Evolutionary conservation across 805 yeast genomes (phyloP), one percentile per base, ranked within the genome.

Genomic region (Metschnikowia baotianmanensis): DNA sequence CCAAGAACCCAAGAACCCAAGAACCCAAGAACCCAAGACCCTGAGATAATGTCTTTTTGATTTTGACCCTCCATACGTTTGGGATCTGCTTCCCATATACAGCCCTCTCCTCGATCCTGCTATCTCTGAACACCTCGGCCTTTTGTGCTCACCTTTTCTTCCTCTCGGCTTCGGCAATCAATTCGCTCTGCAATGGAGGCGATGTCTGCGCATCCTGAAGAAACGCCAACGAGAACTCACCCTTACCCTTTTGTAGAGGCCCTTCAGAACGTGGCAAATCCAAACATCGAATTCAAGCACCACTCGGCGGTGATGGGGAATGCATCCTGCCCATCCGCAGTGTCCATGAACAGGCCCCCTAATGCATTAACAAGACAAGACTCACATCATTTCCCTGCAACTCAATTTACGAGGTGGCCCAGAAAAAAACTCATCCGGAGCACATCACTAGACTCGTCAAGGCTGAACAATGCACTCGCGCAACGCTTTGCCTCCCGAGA

Each of bases 201-300:
- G 95, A 77, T 38, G 95, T 85, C 52, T 95, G 96, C 36, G 91
- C 80, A 63, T 91, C 93, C 58, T 88, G 86, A 61, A 86, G 83
- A 72, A 93, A 93, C 65, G 93, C 99, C 65, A 93, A 76, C 2
- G 96, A 79, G 65, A 93, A 93, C 69, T 95, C 98, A 58, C 99
- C 99, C 64, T 93, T 93, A 69, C 99, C 99, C 69, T 93, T 99
- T 12, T n/a, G 99, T 91, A 45, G 86, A 81, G 16, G 99, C 98
- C 74, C 99, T 84, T 60, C 93, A 75, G 19, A 87, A 80, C 7
- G 98, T 86, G 6, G 98, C 96, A 61, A 93, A 87, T 27, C 99
- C 99, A 64, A 93, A 93, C 88, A 93, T 80, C 47, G 86, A 79
- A 72, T 90, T 90, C 68, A 93, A 79, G n/a, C 98, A 85, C 71